phyloP scores from a whole-genome alignment of 2,329 filamentous ascomycete species.

The Phaeosphaeriaceae sp. region DNA sequence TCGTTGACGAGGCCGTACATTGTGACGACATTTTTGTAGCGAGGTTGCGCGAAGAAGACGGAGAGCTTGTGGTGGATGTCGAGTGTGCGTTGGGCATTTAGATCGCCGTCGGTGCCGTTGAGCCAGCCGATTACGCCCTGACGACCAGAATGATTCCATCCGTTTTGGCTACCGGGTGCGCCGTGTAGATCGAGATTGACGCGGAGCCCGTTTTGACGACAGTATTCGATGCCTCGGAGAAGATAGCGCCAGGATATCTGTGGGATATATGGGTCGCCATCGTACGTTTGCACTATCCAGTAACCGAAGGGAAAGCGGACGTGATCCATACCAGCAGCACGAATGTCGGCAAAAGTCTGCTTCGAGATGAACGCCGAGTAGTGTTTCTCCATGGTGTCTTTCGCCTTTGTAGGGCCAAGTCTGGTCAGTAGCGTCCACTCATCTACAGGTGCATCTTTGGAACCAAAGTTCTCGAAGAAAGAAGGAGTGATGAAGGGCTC shows the following conservation, averaged over 20 bases:
- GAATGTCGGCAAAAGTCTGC: constrained; percentile 82
- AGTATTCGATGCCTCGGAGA: constrained; percentile 90
- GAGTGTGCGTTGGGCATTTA: constrained; percentile 81
- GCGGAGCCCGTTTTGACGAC: constrained; percentile 86
- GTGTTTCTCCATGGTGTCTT: constrained; percentile 79
- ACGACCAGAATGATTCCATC: constrained; percentile 94
- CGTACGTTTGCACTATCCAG: constrained; percentile 88
- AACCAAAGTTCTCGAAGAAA: constrained; percentile 73
- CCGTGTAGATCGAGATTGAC: constrained; percentile 93
- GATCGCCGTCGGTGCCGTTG: constrained; percentile 81
- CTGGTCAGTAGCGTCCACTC: constrained; percentile 80
- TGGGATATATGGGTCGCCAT: constrained; percentile 84
- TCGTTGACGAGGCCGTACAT: constrained; percentile 97
- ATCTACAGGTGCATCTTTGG: constrained; percentile 73
- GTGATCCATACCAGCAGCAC: constrained; percentile 88
- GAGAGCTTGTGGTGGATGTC: constrained; percentile 87
- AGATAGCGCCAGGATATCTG: constrained; percentile 93
- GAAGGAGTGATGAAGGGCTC: constrained; percentile 97
- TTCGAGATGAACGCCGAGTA: constrained; percentile 90
- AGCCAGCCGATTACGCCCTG: constrained; percentile 85
- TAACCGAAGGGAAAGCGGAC: constrained; percentile 96
- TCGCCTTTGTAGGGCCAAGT: constrained; percentile 70
- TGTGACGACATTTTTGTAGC: constrained; percentile 88
- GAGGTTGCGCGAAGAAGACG: constrained; percentile 89
- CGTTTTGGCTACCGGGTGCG: constrained; percentile 93